Evolutionary conservation across 2,329 filamentous ascomycete genomes (phyloP).

Genomic region (Ophiostoma sp.): DNA sequence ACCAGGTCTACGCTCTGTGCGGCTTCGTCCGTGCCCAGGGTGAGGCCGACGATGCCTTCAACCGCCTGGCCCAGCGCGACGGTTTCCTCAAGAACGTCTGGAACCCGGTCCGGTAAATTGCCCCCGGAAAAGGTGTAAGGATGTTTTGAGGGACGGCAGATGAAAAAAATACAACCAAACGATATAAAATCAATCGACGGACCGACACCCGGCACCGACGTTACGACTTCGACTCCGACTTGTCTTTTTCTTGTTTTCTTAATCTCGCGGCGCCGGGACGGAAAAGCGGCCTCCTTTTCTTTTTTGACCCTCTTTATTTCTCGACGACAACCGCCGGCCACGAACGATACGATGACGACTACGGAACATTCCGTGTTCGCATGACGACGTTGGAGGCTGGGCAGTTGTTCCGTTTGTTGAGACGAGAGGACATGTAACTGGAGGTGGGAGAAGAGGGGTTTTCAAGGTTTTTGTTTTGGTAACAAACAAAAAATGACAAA

Average conservation of each 20-base stretch:
- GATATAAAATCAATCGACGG: background rate
- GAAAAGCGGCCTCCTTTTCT: background rate
- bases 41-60: constrained; percentile 95
- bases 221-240: background rate
- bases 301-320: background rate
- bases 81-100: constrained; percentile 97
- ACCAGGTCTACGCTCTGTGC: constrained; percentile 95
- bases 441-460: background rate
- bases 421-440: background rate
- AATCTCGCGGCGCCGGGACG: constrained; percentile 19
- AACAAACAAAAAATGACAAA: constrained; percentile 15
- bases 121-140: background rate
- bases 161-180: background rate
- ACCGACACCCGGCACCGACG: background rate
- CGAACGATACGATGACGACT: background rate
- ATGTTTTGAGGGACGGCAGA: background rate
- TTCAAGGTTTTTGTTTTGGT: constrained; percentile 20
- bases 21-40: constrained; percentile 98
- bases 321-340: constrained; percentile 1
- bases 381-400: background rate
- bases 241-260: background rate
- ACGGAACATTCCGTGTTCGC: background rate
- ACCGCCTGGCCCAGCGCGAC: constrained; percentile 93
- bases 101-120: constrained; percentile 67
- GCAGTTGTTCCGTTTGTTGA: background rate